Evolutionary conservation across 441 rosid species (phyloP).

Genomic region (Gossypium davidsonii): DNA sequence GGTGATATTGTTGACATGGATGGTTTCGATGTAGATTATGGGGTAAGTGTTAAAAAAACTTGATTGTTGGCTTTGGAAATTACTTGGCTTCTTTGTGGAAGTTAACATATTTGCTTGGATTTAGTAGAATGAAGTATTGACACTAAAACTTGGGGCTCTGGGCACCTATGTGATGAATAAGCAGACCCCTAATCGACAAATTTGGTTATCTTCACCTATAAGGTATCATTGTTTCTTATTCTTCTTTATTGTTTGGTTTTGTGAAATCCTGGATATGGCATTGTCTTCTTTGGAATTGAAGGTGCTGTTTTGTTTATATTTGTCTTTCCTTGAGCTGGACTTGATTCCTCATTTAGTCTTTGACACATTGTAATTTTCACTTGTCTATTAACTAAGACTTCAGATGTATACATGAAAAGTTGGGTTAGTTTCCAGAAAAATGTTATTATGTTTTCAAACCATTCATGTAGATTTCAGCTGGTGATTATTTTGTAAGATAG

Average conservation of each 20-base stretch:
- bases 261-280: background rate
- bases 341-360: background rate
- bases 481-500: background rate
- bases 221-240: conserved; percentile 29
- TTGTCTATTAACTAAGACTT: background rate
- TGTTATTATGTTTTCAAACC: background rate
- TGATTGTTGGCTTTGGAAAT: background rate
- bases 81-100: background rate
- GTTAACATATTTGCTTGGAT: conserved; percentile 5
- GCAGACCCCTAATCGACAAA: conserved; percentile 68
- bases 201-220: conserved; percentile 68
- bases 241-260: background rate
- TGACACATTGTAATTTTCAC: background rate
- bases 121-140: conserved; percentile 68
- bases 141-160: conserved; percentile 52
- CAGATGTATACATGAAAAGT: background rate
- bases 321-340: background rate
- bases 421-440: background rate
- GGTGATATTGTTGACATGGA: conserved; percentile 69
- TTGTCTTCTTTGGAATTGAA: background rate
- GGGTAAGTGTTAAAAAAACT: conserved; percentile 42
- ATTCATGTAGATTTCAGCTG: background rate
- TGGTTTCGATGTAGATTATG: conserved; percentile 85
- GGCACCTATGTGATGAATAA: conserved; percentile 71
- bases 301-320: background rate